Conservation (phyloP, 805 yeast genomes). For the Zygosaccharomyces rouxii region DNA sequence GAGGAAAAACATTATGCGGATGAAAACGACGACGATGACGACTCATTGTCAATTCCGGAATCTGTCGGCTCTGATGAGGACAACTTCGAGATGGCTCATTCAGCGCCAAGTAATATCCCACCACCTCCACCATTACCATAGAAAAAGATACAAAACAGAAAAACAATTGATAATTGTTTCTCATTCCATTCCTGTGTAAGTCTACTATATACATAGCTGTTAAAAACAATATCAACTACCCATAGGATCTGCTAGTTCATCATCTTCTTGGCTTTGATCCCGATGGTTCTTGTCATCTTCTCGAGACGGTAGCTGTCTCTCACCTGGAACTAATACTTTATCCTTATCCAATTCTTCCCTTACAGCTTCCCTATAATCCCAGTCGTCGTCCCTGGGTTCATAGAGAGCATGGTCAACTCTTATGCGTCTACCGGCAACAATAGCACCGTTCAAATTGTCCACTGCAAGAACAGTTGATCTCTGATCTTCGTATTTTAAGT, state of each 20-base stretch:
- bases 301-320: slow-evolving; percentile 1
- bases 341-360: slow-evolving; percentile 34
- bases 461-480: slow-evolving; percentile 78
- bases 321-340: slow-evolving; percentile 2
- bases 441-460: slow-evolving; percentile 77
- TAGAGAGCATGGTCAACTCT: slow-evolving; percentile 72
- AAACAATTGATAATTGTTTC: neutral
- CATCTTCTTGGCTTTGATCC: slow-evolving; percentile 16
- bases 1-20: slow-evolving; percentile 4
- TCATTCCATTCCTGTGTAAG: neutral
- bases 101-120: slow-evolving; percentile 22
- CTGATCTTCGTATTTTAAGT: slow-evolving; percentile 77
- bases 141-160: slow-evolving; percentile 5
- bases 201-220: slow-evolving; percentile 10
- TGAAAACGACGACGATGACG: slow-evolving; percentile 22
- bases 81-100: slow-evolving; percentile 13
- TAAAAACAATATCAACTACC: slow-evolving; percentile 18
- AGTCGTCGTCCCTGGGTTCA: slow-evolving; percentile 49
- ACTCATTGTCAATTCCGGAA: slow-evolving; percentile 35
- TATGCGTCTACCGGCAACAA: slow-evolving; percentile 45
- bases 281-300: neutral
- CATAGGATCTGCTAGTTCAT: slow-evolving; percentile 40
- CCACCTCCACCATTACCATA: slow-evolving; percentile 34
- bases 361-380: slow-evolving; percentile 42
- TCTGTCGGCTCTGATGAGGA: slow-evolving; percentile 34